Conservation (phyloP, 805 yeast genomes). For the Yamadazyma kitorensis region DNA sequence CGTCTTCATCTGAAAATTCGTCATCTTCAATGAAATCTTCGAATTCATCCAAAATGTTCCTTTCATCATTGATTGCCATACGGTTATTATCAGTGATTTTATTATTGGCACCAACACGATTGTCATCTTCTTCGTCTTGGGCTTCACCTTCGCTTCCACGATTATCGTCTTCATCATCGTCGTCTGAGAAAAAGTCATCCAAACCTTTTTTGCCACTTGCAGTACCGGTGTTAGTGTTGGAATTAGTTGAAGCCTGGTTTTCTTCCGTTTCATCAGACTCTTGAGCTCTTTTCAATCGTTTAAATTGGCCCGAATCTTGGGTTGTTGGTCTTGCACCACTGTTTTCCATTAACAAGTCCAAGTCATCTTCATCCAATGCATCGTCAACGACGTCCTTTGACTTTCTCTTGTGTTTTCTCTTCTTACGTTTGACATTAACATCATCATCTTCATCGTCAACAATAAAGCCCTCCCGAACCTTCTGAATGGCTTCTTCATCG, state of each 20-base stretch:
- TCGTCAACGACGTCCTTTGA: constrained; percentile 45
- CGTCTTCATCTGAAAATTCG: constrained; percentile 88
- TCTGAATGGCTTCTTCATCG: constrained; percentile 84
- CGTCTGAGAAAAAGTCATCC: constrained; percentile 69
- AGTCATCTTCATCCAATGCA: constrained; percentile 89
- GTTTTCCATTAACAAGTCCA: constrained; percentile 87
- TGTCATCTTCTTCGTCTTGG: constrained; percentile 18
- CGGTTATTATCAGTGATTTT: too few relatives aligned
- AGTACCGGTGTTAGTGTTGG: constrained; percentile 5
- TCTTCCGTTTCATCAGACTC: constrained; percentile 31
- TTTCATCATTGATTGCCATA: constrained; percentile 21
- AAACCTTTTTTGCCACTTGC: constrained; percentile 22
- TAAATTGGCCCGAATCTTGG: constrained; percentile 50
- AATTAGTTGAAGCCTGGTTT: constrained; percentile 4
- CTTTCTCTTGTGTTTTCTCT: constrained; percentile 39
- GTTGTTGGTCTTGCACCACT: constrained; percentile 64
- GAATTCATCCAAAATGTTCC: constrained; percentile 68
- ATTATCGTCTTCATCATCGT: constrained; percentile 25
- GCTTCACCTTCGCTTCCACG: constrained; percentile 32
- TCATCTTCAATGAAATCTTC: constrained; percentile 98
- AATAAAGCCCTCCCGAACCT: constrained; percentile 86
- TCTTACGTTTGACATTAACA: constrained; percentile 35
- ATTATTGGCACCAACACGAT: too few relatives aligned
- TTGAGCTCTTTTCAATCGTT: constrained; percentile 77
- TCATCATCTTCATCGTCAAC: constrained; percentile 85